Conservation (phyloP, 805 yeast species). For the Schwanniomyces polymorphus region DNA sequence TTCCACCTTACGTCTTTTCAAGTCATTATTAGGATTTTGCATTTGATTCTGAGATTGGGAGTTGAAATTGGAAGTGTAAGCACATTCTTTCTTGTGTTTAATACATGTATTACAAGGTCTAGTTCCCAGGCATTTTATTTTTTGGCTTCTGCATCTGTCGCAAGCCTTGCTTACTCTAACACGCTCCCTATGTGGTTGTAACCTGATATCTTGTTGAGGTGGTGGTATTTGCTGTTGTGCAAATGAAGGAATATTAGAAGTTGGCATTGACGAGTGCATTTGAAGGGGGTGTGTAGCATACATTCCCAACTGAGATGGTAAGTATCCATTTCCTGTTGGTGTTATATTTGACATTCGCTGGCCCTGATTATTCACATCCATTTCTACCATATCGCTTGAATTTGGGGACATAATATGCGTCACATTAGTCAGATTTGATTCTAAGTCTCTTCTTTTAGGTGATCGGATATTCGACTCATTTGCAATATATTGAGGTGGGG, state of each 20-base stretch:
- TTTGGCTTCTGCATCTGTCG: constrained; percentile 53
- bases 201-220: not conserved
- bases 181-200: constrained; percentile 14
- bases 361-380: not conserved
- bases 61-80: constrained; percentile 13
- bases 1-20: constrained; percentile 12
- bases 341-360: not conserved
- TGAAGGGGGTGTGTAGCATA: not conserved
- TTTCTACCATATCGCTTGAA: not conserved
- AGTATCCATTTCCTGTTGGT: not conserved
- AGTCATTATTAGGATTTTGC: not conserved
- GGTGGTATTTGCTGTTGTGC: not conserved
- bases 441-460: not conserved
- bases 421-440: not conserved
- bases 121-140: constrained; percentile 58
- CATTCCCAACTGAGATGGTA: not conserved
- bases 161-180: constrained; percentile 55
- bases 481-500: not conserved
- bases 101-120: constrained; percentile 51
- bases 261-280: not conserved
- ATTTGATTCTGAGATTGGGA: constrained; percentile 1
- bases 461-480: constrained; percentile 2
- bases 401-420: not conserved
- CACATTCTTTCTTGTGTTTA: constrained; percentile 35
- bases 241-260: not conserved